Conservation (phyloP, 2,329 filamentous ascomycete species). For the Aspergillus bombycis region DNA sequence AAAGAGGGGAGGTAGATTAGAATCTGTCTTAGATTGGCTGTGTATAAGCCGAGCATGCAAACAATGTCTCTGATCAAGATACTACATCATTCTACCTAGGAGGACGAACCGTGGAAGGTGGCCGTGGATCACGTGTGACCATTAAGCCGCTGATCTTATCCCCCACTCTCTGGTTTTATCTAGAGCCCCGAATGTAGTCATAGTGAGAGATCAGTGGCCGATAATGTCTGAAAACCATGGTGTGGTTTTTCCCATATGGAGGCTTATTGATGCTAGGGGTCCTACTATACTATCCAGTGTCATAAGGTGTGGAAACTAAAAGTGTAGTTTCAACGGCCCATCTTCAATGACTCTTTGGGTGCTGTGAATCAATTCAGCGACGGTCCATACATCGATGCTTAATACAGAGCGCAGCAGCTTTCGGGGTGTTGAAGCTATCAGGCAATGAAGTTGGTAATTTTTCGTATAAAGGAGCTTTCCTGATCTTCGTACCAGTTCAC, state of each 20-base stretch:
- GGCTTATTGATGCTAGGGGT: too few species aligned
- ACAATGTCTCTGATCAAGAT: neutral
- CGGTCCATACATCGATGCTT: neutral
- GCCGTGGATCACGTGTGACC: neutral
- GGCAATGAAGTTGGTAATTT: neutral
- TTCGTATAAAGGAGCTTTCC: neutral
- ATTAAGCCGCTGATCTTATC: neutral
- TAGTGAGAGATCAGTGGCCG: too few species aligned
- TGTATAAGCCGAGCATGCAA: neutral
- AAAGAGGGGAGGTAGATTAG: neutral
- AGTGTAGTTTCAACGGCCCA: neutral
- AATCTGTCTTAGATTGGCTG: neutral
- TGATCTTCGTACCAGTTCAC: slow-evolving; percentile 1
- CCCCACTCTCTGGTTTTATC: too few species aligned
- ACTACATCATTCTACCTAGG: neutral
- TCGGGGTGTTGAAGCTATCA: neutral
- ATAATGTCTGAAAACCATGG: too few species aligned
- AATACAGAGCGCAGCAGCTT: neutral
- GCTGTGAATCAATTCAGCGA: neutral
- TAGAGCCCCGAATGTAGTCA: too few species aligned
- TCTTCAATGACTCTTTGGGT: neutral
- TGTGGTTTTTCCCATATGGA: too few species aligned
- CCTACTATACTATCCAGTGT: neutral
- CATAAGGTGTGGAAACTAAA: neutral
- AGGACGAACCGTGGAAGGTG: neutral